Conservation (phyloP, 495 filamentous ascomycete genomes). For the Articulospora tetracladia region DNA sequence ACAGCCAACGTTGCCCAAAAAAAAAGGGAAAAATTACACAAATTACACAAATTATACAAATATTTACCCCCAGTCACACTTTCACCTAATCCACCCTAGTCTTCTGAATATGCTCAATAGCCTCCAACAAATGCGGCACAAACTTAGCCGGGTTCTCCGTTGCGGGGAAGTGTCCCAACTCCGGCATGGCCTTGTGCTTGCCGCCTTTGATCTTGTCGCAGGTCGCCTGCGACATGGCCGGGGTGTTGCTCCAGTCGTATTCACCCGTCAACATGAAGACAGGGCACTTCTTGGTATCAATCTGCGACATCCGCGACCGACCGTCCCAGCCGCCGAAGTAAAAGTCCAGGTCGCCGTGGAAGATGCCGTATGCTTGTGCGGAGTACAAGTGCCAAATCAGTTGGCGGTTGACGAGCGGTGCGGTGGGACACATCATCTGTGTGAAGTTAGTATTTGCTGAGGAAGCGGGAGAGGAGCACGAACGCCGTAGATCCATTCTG, state of each 20-base stretch:
- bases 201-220: slow-evolving; percentile 36
- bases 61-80: background rate
- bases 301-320: slow-evolving; percentile 28
- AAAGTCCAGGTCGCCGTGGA: slow-evolving; percentile 40
- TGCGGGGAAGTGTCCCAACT: slow-evolving; percentile 34
- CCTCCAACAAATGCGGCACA: slow-evolving; percentile 15
- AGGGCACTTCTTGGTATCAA: slow-evolving; percentile 37
- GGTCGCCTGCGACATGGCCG: slow-evolving; percentile 34
- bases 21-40: background rate
- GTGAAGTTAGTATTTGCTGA: background rate
- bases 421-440: slow-evolving; percentile 33
- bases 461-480: background rate
- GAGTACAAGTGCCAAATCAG: slow-evolving; percentile 39
- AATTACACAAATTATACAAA: background rate
- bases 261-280: slow-evolving; percentile 42
- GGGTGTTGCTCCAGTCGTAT: slow-evolving; percentile 39
- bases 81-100: slow-evolving; percentile 2
- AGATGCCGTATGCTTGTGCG: slow-evolving; percentile 39
- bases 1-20: too few relatives aligned
- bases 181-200: slow-evolving; percentile 33
- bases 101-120: slow-evolving; percentile 10
- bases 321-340: slow-evolving; percentile 42
- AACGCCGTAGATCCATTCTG: slow-evolving; percentile 37
- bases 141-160: slow-evolving; percentile 34
- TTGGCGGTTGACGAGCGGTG: slow-evolving; percentile 31